Percentiles rank a stretch among this genome's conserved stretches.
phyloP scores from a whole-genome alignment of 331 rosid species.

The Arachis monticola region DNA sequence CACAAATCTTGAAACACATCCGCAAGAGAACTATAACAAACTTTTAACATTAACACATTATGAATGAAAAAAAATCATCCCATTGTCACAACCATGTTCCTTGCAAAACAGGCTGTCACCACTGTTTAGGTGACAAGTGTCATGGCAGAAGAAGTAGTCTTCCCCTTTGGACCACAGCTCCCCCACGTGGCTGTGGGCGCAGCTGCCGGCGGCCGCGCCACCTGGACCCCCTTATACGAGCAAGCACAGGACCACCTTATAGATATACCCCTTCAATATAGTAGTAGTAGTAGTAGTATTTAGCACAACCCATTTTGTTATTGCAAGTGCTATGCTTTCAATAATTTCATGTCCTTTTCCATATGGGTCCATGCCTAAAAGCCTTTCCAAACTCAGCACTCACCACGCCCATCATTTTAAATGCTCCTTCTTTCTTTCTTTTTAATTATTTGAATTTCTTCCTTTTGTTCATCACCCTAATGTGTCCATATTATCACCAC shows the following conservation, averaged over 20 bases:
- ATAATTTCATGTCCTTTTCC: constrained; percentile 72
- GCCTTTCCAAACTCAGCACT: constrained; percentile 44
- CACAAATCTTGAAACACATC: constrained; percentile 12
- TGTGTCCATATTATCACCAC: not conserved
- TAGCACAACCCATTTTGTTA: constrained; percentile 36
- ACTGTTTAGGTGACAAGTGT: constrained; percentile 44
- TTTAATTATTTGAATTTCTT: not conserved
- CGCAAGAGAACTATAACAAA: not conserved
- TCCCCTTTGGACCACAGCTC: constrained; percentile 59
- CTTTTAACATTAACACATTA: not conserved
- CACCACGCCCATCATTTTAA: constrained; percentile 43
- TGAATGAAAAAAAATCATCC: not conserved
- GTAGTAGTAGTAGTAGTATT: not conserved
- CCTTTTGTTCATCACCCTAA: not conserved
- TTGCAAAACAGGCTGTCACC: constrained; percentile 53
- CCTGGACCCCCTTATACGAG: constrained; percentile 42
- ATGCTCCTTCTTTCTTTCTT: constrained; percentile 28
- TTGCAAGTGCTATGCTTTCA: constrained; percentile 49
- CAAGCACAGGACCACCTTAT: constrained; percentile 55
- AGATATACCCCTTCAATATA: constrained; percentile 31
- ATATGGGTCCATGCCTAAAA: constrained; percentile 47
- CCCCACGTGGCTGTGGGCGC: constrained; percentile 67
- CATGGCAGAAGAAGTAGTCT: not conserved
- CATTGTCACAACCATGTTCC: constrained; percentile 32
- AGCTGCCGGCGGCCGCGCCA: constrained; percentile 57